Evolutionary conservation across 441 rosid species (phyloP).

Genomic region (Breynia disticha): DNA sequence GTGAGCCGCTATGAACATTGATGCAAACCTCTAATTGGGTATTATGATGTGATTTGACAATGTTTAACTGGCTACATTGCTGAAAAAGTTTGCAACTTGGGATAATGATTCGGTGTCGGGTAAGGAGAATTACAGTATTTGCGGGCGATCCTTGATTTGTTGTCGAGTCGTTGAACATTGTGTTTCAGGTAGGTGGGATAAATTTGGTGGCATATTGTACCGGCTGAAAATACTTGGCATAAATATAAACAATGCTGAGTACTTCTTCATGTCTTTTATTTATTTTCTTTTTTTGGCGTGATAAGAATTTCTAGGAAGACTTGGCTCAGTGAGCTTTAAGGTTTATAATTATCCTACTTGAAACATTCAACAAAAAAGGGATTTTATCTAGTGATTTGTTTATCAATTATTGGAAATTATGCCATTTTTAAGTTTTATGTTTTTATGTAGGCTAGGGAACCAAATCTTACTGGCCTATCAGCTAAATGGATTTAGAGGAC

Average conservation of each 20-base stretch:
- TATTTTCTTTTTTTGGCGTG: no score
- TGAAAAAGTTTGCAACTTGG: not conserved
- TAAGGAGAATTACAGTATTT: not conserved
- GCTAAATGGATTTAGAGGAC: constrained; percentile 45
- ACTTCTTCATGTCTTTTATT: no score
- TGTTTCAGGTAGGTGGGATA: no score
- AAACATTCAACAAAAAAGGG: no score
- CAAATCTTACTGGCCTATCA: constrained; percentile 13
- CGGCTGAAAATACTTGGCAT: no score
- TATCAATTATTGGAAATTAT: not conserved
- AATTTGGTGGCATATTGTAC: no score
- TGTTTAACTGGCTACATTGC: constrained; percentile 23
- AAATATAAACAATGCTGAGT: no score
- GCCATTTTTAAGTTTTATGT: not conserved
- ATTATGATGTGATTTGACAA: constrained; percentile 2
- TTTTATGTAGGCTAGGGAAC: constrained; percentile 19
- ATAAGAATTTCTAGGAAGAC: no score
- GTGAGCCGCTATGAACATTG: not conserved
- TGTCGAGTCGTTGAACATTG: no score
- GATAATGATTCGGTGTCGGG: not conserved
- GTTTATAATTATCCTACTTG: no score
- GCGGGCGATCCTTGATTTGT: not conserved
- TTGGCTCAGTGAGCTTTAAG: no score
- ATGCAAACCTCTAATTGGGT: constrained; percentile 1
- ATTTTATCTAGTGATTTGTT: no score